Evolutionary conservation across 306 rosid species (phyloP).

Genomic region (Fragaria iinumae): DNA sequence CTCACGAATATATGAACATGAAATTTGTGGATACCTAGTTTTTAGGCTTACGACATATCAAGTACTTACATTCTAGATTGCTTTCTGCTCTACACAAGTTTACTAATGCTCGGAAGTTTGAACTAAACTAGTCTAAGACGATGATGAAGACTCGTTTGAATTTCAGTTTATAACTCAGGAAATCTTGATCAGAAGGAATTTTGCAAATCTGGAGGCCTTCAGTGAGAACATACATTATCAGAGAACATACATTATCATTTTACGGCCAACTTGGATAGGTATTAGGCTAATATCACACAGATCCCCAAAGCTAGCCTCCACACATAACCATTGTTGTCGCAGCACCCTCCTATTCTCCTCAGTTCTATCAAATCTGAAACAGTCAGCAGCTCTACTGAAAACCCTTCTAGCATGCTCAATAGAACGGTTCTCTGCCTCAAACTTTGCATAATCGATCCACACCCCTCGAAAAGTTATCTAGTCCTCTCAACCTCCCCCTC

Average conservation of each 20-base stretch:
- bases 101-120: background rate
- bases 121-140: background rate
- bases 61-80: background rate
- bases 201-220: background rate
- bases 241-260: background rate
- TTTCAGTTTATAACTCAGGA: too few species aligned
- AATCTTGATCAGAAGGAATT: too few species aligned
- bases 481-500: slow-evolving; percentile 83
- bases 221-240: background rate
- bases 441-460: slow-evolving; percentile 73
- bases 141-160: background rate
- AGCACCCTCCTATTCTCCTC: slow-evolving; percentile 86
- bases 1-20: too few species aligned
- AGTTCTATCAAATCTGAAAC: slow-evolving; percentile 62
- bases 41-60: too few species aligned
- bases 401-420: slow-evolving; percentile 71
- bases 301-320: slow-evolving; percentile 66
- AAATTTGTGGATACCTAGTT: too few species aligned
- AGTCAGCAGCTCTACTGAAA: slow-evolving; percentile 67
- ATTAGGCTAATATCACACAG: slow-evolving; percentile 73
- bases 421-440: slow-evolving; percentile 69
- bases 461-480: slow-evolving; percentile 71
- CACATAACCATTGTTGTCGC: slow-evolving; percentile 74
- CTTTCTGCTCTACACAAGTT: background rate
- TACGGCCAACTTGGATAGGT: slow-evolving; percentile 42